These are phyloP conservation scores for Coemansia javaensis DNA, from an alignment of 192 early-diverging fungal genomes.

Conservation along the genomic window DNA sequence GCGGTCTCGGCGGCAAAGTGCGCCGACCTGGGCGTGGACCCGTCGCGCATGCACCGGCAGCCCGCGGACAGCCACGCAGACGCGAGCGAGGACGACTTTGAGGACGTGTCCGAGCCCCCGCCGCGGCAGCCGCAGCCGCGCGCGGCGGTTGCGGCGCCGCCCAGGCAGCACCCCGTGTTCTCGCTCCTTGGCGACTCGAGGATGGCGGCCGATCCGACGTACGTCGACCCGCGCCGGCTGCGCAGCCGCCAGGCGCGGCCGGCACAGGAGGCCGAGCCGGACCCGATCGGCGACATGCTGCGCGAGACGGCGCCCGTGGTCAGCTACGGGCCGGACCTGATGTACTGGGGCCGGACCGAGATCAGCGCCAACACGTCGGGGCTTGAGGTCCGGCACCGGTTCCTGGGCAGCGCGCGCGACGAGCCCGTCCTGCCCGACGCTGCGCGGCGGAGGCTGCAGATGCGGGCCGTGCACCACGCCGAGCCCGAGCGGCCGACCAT, in stretches of 20 bases:
- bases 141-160: not conserved
- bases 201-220: slow-evolving; percentile 17
- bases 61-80: not conserved
- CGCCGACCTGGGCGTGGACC: slow-evolving; percentile 17
- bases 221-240: slow-evolving; percentile 9
- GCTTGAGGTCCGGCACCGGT: slow-evolving; percentile 57
- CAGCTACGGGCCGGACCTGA: slow-evolving; percentile 61
- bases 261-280: not conserved
- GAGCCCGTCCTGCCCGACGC: slow-evolving; percentile 53
- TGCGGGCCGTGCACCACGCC: slow-evolving; percentile 47
- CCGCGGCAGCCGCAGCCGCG: no score
- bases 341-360: slow-evolving; percentile 59
- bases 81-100: slow-evolving; percentile 27
- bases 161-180: slow-evolving; percentile 27
- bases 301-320: slow-evolving; percentile 60
- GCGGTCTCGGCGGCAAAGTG: slow-evolving; percentile 14
- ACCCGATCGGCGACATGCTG: slow-evolving; percentile 46
- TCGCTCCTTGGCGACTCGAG: slow-evolving; percentile 22
- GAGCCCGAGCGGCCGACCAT: slow-evolving; percentile 22
- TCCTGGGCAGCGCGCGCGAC: slow-evolving; percentile 62
- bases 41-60: slow-evolving; percentile 1
- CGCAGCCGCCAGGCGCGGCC: not conserved
- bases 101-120: slow-evolving; percentile 26
- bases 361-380: slow-evolving; percentile 57
- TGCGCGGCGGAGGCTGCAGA: slow-evolving; percentile 52